Evolutionary conservation across 2,329 filamentous ascomycete genomes (phyloP), one percentile per base, ranked within the genome.

Genomic region (Botryosphaeria dothidea): DNA sequence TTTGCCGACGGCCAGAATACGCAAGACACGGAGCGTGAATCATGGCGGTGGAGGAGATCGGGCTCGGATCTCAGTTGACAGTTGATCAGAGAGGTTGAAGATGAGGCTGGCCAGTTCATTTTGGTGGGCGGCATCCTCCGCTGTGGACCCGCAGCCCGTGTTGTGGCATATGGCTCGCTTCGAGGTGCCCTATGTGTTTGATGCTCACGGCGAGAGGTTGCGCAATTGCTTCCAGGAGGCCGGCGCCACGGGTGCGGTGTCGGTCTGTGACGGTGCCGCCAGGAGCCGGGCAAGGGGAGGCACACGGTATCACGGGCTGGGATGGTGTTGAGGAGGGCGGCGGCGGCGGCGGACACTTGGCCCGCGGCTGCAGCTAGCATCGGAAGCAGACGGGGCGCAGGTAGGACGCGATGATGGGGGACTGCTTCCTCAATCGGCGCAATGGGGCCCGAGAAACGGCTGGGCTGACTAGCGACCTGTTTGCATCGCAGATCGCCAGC

Each of bases 1-100:
- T 58, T 58, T 58, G 56, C 56, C 56, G 56, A 34, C 56, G 19
- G 38, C n/a, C 34, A 43, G n/a, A 56, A 38, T 5, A 13, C 17
- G 8, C 15, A n/a, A 51, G 27, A 23, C n/a, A 29, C 13, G 23
- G 17, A 11, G 7, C 36, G 38, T 46, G 56, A 58, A 45, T 46
- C 56, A 19, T 46, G 56, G 27, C 17, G 15, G 7, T 15, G 17
- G 49, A n/a, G n/a, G 23, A 25, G 46, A 51, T 51, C 46, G 46
- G 25, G 17, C 45, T 25, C 45, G 19, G 45, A 48, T 48, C 45
- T 48, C 45, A 34, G 11, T 6, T 5, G 31, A 11, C 23, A 23
- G 25, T 27, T 13, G 15, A 23, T 5, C 11, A 15, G 15, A 11
- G 29, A 54, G 8, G 31, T 7, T 52, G 46, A 27, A 57, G 15